Percentiles rank a stretch among this genome's conserved stretches.
These are phyloP conservation scores for Myxozyma lipomycoides DNA, from an alignment of 805 yeast genomes.

Conservation along the genomic window DNA sequence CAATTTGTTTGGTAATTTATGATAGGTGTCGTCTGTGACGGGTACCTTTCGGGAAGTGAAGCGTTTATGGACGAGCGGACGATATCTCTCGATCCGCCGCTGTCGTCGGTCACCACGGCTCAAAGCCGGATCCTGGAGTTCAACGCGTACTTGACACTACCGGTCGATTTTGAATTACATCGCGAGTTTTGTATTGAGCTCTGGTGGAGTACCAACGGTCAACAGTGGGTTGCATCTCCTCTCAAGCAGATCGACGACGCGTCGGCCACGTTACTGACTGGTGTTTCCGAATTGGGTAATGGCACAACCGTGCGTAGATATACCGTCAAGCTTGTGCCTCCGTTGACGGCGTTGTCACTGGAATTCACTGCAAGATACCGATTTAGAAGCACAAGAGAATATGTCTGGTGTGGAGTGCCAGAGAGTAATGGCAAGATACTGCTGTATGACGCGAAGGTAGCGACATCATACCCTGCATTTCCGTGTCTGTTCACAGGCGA, in stretches of 20 bases:
- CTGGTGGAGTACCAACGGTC: slow-evolving; percentile 20
- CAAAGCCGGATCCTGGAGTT: slow-evolving; percentile 17
- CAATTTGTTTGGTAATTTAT: too few species aligned
- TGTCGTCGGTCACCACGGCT: slow-evolving; percentile 8
- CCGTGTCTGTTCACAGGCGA: slow-evolving; percentile 8
- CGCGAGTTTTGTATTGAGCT: slow-evolving; percentile 11
- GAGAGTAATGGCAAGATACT: slow-evolving; percentile 14
- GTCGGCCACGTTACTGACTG: not conserved
- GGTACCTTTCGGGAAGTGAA: too few species aligned
- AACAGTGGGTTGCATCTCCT: slow-evolving; percentile 12
- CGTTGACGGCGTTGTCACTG: slow-evolving; percentile 5
- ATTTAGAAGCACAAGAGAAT: slow-evolving; percentile 4
- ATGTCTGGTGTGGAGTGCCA: slow-evolving; percentile 21
- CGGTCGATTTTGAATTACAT: not conserved
- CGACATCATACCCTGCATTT: slow-evolving; percentile 2
- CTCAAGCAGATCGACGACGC: slow-evolving; percentile 1
- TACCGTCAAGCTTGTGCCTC: slow-evolving; percentile 18
- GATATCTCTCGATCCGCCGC: slow-evolving; percentile 17
- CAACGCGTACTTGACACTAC: slow-evolving; percentile 10
- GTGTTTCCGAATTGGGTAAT: not conserved
- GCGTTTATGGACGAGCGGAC: not conserved
- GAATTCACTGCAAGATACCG: slow-evolving; percentile 26
- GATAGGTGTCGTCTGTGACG: too few species aligned
- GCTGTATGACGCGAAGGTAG: slow-evolving; percentile 3
- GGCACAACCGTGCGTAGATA: not conserved